Conservation (phyloP, 1,139 yeast species). For the Blastobotrys aristatus region DNA sequence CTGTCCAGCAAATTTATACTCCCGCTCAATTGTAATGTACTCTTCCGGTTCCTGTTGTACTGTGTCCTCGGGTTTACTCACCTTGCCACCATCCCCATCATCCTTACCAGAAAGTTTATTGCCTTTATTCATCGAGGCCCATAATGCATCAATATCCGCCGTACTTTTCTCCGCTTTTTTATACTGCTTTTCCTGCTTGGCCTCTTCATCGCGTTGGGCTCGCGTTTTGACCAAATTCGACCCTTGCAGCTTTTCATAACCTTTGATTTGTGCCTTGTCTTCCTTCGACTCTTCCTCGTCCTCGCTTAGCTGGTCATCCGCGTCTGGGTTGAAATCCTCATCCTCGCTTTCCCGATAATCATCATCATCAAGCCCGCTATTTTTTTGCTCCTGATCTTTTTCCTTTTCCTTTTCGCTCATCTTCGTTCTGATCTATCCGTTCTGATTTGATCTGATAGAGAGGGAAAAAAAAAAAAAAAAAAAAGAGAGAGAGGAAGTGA, state of each 20-base stretch:
- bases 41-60: constrained; percentile 30
- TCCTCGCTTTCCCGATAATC: constrained; percentile 58
- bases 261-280: constrained; percentile 33
- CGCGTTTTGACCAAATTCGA: constrained; percentile 58
- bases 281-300: constrained; percentile 24
- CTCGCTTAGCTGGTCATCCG: constrained; percentile 20
- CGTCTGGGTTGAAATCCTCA: constrained; percentile 55
- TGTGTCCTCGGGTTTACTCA: neutral
- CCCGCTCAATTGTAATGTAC: constrained; percentile 64
- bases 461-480: no score
- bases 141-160: constrained; percentile 48
- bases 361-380: no score
- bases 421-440: neutral
- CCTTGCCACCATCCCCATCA: no score
- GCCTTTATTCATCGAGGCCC: constrained; percentile 44
- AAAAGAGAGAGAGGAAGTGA: no score
- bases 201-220: constrained; percentile 45
- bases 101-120: neutral
- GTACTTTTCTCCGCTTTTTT: constrained; percentile 19
- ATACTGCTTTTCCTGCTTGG: constrained; percentile 26
- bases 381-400: neutral
- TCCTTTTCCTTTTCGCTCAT: neutral
- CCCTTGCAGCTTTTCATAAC: constrained; percentile 44
- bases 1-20: constrained; percentile 88
- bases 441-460: no score